phyloP scores from a whole-genome alignment of 345 rosid genomes.

The Conringia planisiliqua region DNA sequence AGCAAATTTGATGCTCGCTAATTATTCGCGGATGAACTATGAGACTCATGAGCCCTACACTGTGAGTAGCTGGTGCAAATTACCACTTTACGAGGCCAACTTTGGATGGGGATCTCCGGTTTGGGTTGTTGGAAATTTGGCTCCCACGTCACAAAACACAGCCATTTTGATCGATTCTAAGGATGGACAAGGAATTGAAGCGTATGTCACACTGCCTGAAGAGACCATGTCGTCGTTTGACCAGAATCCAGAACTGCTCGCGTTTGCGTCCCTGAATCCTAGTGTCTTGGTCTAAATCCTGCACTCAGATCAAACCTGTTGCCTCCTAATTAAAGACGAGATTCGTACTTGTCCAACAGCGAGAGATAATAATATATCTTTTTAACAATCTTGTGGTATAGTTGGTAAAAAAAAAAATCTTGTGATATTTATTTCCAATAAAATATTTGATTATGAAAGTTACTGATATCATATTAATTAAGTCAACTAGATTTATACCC shows the following conservation, averaged over 20 bases:
- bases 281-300: not conserved
- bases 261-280: not conserved
- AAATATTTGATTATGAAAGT: too few species aligned
- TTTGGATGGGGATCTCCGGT: conserved; percentile 50
- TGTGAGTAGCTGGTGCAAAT: conserved; percentile 43
- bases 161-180: conserved; percentile 30
- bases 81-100: conserved; percentile 41
- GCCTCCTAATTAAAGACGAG: too few species aligned
- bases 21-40: not conserved
- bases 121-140: conserved; percentile 35
- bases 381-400: too few species aligned
- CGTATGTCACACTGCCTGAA: conserved; percentile 43
- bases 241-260: conserved; percentile 37
- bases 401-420: too few species aligned
- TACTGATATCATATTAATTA: too few species aligned
- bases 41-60: conserved; percentile 20
- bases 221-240: conserved; percentile 42
- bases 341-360: too few species aligned
- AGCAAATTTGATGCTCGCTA: conserved; percentile 1
- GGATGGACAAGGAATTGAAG: conserved; percentile 47
- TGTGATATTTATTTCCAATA: too few species aligned
- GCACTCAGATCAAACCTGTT: not conserved
- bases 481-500: too few species aligned
- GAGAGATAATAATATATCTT: too few species aligned
- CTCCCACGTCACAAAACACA: conserved; percentile 8